These are phyloP conservation scores for Pseudonitzschia multiseries DNA, from an alignment of 108 stramenopile species.

Conservation along the genomic window DNA sequence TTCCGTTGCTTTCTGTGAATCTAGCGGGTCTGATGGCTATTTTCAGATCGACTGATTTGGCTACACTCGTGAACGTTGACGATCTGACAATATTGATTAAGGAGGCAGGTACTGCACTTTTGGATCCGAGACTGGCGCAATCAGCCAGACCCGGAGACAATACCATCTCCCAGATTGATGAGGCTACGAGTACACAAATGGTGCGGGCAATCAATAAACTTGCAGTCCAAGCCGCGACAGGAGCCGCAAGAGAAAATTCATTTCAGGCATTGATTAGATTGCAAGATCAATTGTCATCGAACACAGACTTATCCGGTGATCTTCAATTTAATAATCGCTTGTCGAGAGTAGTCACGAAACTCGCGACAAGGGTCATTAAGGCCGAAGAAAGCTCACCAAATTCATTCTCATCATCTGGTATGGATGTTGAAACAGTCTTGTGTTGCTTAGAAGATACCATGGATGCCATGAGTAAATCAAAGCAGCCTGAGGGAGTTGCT, in stretches of 20 bases:
- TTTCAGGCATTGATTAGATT: slow-evolving; percentile 59
- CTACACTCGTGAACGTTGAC: slow-evolving; percentile 43
- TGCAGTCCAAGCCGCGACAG: slow-evolving; percentile 64
- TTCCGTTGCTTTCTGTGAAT: slow-evolving; percentile 61
- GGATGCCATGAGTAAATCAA: slow-evolving; percentile 17
- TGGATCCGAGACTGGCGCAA: slow-evolving; percentile 63
- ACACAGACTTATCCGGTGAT: slow-evolving; percentile 18
- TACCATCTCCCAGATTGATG: slow-evolving; percentile 28
- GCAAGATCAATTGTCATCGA: slow-evolving; percentile 55
- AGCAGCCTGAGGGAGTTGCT: slow-evolving; percentile 24
- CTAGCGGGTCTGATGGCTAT: slow-evolving; percentile 60
- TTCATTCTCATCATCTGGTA: slow-evolving; percentile 35
- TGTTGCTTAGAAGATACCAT: slow-evolving; percentile 44
- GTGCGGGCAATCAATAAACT: slow-evolving; percentile 78
- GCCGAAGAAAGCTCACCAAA: slow-evolving; percentile 49
- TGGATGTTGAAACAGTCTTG: slow-evolving; percentile 65
- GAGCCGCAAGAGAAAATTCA: slow-evolving; percentile 42
- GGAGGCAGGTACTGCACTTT: slow-evolving; percentile 53
- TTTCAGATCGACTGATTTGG: slow-evolving; percentile 44
- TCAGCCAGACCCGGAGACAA: slow-evolving; percentile 15
- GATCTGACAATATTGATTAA: slow-evolving; percentile 53
- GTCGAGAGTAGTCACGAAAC: slow-evolving; percentile 67
- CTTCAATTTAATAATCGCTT: slow-evolving; percentile 48
- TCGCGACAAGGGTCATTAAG: slow-evolving; percentile 63
- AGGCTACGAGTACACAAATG: slow-evolving; percentile 57